Conservation (phyloP, 2,329 filamentous ascomycete species). For the Phyllosticta paracitricarpa region DNA sequence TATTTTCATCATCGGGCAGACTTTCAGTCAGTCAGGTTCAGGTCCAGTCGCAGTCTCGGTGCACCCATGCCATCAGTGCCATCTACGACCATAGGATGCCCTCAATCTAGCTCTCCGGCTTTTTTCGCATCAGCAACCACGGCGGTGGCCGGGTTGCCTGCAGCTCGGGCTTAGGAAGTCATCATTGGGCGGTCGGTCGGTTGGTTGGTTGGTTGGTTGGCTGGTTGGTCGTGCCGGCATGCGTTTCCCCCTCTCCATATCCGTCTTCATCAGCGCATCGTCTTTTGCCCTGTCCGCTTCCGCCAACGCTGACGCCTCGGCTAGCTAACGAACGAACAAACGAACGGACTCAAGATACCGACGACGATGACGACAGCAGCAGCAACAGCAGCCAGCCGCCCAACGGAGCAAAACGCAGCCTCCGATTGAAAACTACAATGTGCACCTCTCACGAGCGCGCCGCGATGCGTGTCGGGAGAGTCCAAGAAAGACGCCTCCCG, state of each 20-base stretch:
- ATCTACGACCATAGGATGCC: too few relatives aligned
- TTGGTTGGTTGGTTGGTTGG: neutral
- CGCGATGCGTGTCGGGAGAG: neutral
- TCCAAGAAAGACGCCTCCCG: neutral
- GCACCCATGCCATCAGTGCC: too few relatives aligned
- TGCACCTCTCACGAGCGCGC: neutral
- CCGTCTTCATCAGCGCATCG: neutral
- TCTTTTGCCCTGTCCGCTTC: neutral
- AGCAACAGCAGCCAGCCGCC: neutral
- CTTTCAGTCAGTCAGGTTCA: neutral
- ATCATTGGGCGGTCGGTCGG: neutral
- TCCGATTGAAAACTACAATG: conserved; percentile 11
- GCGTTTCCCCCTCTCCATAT: neutral
- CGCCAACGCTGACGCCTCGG: neutral
- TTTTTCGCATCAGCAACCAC: too few relatives aligned
- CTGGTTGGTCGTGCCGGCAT: too few relatives aligned
- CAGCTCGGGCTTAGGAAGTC: neutral
- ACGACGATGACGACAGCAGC: neutral
- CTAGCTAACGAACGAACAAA: neutral
- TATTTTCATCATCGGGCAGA: conserved; percentile 10
- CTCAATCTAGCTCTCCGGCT: neutral
- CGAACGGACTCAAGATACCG: neutral
- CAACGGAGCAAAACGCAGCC: neutral
- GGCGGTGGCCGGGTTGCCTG: too few relatives aligned
- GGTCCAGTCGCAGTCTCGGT: too few relatives aligned